Evolutionary conservation across 768 basidiomycete species (phyloP).

Genomic region (Chalciporus chontae): DNA sequence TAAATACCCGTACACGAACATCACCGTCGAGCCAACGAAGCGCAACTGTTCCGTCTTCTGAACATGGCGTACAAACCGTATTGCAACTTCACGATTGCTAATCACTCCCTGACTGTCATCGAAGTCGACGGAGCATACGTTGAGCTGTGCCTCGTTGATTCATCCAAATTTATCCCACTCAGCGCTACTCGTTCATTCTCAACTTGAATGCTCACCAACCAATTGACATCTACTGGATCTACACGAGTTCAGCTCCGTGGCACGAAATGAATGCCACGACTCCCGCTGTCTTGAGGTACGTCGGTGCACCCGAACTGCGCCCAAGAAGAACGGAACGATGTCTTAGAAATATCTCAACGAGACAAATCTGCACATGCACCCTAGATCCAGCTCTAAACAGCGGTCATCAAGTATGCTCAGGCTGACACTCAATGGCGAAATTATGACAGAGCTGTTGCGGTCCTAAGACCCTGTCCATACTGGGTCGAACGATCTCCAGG

Average conservation of each 20-base stretch:
- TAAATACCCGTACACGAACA: slow-evolving; percentile 26
- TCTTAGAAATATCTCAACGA: slow-evolving; percentile 14
- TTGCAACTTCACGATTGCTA: slow-evolving; percentile 26
- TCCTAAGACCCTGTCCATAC: slow-evolving; percentile 50
- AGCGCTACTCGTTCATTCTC: slow-evolving; percentile 47
- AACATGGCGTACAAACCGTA: slow-evolving; percentile 34
- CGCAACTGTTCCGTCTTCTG: slow-evolving; percentile 39
- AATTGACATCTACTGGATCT: slow-evolving; percentile 40
- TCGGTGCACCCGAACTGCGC: slow-evolving; percentile 25
- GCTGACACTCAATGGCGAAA: slow-evolving; percentile 38
- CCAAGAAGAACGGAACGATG: slow-evolving; percentile 21
- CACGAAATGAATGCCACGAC: slow-evolving; percentile 24
- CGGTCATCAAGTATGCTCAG: too few species aligned
- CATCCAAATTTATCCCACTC: slow-evolving; percentile 35
- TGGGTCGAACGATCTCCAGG: slow-evolving; percentile 29
- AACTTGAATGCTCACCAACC: slow-evolving; percentile 38
- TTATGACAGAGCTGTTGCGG: slow-evolving; percentile 46
- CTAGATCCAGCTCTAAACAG: too few species aligned
- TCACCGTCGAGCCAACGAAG: slow-evolving; percentile 31
- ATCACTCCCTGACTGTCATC: slow-evolving; percentile 33
- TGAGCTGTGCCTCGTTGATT: slow-evolving; percentile 32
- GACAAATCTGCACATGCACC: slow-evolving; percentile 10
- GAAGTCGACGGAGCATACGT: slow-evolving; percentile 41
- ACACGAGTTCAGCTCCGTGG: neutral
- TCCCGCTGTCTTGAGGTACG: slow-evolving; percentile 21